Conservation (phyloP, 2,329 filamentous ascomycete species). For the Diaporthe longicolla region DNA sequence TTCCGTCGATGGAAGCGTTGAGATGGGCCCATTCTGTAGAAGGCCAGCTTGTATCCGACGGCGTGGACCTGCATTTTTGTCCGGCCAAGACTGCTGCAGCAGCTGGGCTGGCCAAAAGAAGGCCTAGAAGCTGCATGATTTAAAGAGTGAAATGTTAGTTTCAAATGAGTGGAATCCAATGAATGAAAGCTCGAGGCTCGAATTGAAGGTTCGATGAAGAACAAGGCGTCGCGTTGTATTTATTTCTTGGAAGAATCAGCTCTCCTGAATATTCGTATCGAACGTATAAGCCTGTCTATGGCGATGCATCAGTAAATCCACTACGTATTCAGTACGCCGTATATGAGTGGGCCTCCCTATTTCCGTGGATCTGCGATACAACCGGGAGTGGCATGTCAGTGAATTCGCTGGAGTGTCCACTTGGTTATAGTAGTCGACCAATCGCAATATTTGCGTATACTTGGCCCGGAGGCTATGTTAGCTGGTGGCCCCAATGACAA, state of each 20-base stretch:
- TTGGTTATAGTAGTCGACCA: background rate
- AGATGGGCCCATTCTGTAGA: background rate
- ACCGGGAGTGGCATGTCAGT: background rate
- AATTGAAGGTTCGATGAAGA: background rate
- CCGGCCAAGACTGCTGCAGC: background rate
- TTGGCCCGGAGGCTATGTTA: background rate
- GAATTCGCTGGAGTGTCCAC: background rate
- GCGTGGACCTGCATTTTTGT: conserved; percentile 4
- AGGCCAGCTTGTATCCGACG: conserved; percentile 17
- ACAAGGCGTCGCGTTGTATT: background rate
- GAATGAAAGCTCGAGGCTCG: background rate
- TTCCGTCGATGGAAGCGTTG: conserved; percentile 8
- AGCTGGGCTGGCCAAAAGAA: background rate
- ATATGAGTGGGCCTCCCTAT: background rate
- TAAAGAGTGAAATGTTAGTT: background rate
- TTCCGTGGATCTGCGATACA: background rate
- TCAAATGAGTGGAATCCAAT: background rate
- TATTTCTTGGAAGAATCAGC: background rate
- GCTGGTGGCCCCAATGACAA: background rate
- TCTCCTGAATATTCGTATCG: background rate
- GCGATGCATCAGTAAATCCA: background rate
- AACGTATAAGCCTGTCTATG: background rate
- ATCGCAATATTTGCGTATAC: conserved; percentile 24
- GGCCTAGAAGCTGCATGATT: conserved; percentile 1
- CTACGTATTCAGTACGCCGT: background rate